Percentiles rank a stretch among this genome's conserved stretches.
Conservation (phyloP, 2,329 filamentous ascomycete species). For the Septoria linicola region DNA sequence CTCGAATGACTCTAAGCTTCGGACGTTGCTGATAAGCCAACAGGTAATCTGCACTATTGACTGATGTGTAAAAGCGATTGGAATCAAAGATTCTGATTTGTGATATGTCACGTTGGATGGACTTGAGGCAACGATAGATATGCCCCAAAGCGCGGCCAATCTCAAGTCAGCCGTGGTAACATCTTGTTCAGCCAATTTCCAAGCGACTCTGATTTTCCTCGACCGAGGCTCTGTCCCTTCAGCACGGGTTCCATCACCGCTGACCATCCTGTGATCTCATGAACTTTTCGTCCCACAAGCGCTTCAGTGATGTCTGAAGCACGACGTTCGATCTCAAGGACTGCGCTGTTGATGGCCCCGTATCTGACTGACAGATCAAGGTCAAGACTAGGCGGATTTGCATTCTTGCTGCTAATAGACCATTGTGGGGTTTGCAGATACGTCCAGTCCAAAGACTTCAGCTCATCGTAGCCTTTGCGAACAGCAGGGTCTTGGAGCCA, state of each 20-base stretch:
- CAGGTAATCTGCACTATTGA: too few species aligned
- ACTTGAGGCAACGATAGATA: too few species aligned
- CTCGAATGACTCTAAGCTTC: too few species aligned
- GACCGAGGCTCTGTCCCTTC: neutral
- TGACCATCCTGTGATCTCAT: constrained; percentile 45
- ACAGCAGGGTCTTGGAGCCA: constrained; percentile 56
- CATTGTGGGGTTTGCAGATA: constrained; percentile 86
- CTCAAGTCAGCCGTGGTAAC: neutral
- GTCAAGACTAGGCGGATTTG: constrained; percentile 9
- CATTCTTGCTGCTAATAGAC: constrained; percentile 39
- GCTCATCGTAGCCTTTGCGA: constrained; percentile 60
- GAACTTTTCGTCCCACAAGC: constrained; percentile 45
- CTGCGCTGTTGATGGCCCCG: constrained; percentile 56
- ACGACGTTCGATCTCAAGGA: constrained; percentile 26
- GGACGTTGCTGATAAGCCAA: too few species aligned
- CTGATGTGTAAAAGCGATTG: too few species aligned
- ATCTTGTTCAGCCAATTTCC: constrained; percentile 9
- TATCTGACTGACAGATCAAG: constrained; percentile 46
- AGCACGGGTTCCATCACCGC: neutral
- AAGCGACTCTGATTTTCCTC: neutral
- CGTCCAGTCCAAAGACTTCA: constrained; percentile 70
- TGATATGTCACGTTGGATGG: too few species aligned
- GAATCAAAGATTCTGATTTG: too few species aligned
- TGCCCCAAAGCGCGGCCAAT: too few species aligned
- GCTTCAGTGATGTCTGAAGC: constrained; percentile 17